These are phyloP conservation scores for Leccinum olivaceopallidum DNA, from an alignment of 768 basidiomycete genomes.

Conservation along the genomic window DNA sequence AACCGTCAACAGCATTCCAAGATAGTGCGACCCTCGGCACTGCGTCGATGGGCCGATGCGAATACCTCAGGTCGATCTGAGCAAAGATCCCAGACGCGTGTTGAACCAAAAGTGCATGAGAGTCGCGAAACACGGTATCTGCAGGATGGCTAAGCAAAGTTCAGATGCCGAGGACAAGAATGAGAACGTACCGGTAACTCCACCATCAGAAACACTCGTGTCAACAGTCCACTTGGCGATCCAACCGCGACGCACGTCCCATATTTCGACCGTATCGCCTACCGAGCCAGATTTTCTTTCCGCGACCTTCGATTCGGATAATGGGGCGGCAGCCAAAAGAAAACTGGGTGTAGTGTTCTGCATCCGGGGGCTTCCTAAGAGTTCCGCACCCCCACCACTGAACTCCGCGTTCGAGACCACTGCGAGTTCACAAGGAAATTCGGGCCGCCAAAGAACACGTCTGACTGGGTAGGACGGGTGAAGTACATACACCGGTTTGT, in stretches of 20 bases:
- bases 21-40: slow-evolving; percentile 62
- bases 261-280: slow-evolving; percentile 75
- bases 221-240: slow-evolving; percentile 81
- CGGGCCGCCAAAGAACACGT: slow-evolving; percentile 75
- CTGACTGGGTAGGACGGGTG: slow-evolving; percentile 77
- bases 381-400: slow-evolving; percentile 32
- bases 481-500: slow-evolving; percentile 67
- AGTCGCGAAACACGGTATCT: slow-evolving; percentile 73
- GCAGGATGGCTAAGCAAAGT: background rate
- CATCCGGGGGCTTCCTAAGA: slow-evolving; percentile 30
- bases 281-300: slow-evolving; percentile 15
- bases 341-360: slow-evolving; percentile 26
- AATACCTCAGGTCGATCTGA: slow-evolving; percentile 72
- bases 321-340: slow-evolving; percentile 12
- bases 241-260: slow-evolving; percentile 83
- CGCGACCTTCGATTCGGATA: slow-evolving; percentile 16
- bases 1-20: slow-evolving; percentile 50
- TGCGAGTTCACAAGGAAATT: slow-evolving; percentile 73
- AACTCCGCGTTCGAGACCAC: slow-evolving; percentile 67
- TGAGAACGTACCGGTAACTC: slow-evolving; percentile 61
- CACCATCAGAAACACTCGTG: slow-evolving; percentile 65
- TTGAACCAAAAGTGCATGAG: slow-evolving; percentile 71
- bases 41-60: slow-evolving; percentile 63
- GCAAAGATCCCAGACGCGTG: slow-evolving; percentile 78
- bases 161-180: background rate